Base-by-base conservation (phyloP, 2,329 filamentous ascomycete genomes). In the Trichothecium roseum region DNA sequence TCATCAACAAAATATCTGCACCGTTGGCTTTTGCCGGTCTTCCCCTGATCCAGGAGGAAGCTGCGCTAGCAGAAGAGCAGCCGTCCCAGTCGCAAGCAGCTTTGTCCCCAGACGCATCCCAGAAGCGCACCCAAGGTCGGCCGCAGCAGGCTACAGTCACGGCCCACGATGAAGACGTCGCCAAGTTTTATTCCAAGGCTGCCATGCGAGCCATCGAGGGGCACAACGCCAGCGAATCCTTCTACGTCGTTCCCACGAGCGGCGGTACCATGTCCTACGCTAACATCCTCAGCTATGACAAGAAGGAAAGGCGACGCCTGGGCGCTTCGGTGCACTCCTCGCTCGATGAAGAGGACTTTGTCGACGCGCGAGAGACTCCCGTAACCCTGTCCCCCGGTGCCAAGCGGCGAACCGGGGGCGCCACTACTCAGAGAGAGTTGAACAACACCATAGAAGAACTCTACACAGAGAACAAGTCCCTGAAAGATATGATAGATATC, bases 241-340 rank as follows among this genome's bases (percentile, higher is more conserved):
- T 98, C 62, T 96, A 95, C 54, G 83, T 96, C 2, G 91, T 98
- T 1, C 91, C 89, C 4, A 84, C 84, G 0, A 86, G 84, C 14
- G 89, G 91, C 5, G 87, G 89, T 43, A 95, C 87, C 3, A 81
- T 88, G 40, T 91, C 87, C 1, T 98, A 96, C 52, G 88, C 91
- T 30, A 87, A 83, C 42, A 95, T 98, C 35, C 65, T 94, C 15
- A 81, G 67, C 29, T 79, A 75, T 45, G 76, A 74, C 26, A 72
- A 78, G 43, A 81, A 81, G 48, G 77, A 81, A 52, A 77, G 72
- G 52, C 66, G 75, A 8, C 72, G 76, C 8, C 54, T 73, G 34
- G 72, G 64, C 17, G 68, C 69, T 6, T 72, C 69, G 3, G 48
- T 63, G 7, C 64, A 71, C 38, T 47, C 55, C 18, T 69, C 46